Base-by-base conservation (phyloP, 768 basidiomycete genomes). In the Mrakia gelida region DNA sequence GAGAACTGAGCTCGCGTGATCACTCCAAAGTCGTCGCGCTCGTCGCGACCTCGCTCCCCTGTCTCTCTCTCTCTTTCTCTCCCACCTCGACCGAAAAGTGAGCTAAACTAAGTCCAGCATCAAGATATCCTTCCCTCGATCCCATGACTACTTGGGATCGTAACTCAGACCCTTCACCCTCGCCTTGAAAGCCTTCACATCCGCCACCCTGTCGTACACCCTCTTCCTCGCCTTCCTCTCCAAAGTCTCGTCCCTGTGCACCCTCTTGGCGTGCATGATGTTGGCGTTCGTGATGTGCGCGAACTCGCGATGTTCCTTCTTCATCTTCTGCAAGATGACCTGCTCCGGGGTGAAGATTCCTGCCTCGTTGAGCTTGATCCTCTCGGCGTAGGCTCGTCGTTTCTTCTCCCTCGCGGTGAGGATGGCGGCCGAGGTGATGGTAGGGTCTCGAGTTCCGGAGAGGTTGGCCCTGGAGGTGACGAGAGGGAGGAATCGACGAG, bases 291-390 rank as follows among this genome's bases (percentile, higher is more conserved):
- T 23, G 4, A 21, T 30, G 18, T 23, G 49, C 28, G 21, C 56
- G 16, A 67, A 68, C 63, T 62, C 49, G 18, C n/a, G 49, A 11
- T 26, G 0, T 3, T 0, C 21, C 16, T 5, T 13, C 63, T 30
- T 68, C n/a, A 45, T 28, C 75, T 75, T 75, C 23, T 23, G 49
- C n/a, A 75, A 10, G 11, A 68, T 54, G 49, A 38, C 41, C 63
- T 67, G 43, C 61, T 38, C 67, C 65, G 75, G 75, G 30, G 75
- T 63, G 62, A 65, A 62, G 62, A 52, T 23, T 30, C 75, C 75
- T 43, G 26, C 6, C 28, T 63, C 65, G 75, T 59, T 61, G 2
- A 16, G 41, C 67, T 45, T 70, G 11, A 11, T 7, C 67, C n/a
- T 38, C 41, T 43, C 67, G 13, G 41, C 34, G 75, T 43, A 65